A percentile compares a stretch with the other conserved stretches of the same genome.
phyloP scores from a whole-genome alignment of 805 yeast genomes.

The Yamadazyma akitaensis region DNA sequence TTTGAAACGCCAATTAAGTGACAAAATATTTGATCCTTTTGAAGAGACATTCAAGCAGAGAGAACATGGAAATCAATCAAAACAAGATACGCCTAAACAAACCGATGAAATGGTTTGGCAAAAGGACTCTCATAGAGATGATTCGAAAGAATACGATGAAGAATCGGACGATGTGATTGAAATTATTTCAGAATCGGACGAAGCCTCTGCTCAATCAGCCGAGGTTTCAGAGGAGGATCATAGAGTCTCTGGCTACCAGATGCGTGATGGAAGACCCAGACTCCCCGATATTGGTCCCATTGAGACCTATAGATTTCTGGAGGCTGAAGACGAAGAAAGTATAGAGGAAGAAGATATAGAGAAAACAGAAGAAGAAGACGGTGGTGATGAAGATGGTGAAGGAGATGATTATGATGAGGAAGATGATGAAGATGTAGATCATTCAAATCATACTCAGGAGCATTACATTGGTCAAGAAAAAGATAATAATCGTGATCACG shows the following conservation, averaged over 20 bases:
- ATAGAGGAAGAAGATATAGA: slow-evolving; percentile 1
- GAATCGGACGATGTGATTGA: slow-evolving; percentile 10
- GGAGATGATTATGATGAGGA: slow-evolving; percentile 9
- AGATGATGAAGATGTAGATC: background rate
- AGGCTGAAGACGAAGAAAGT: background rate
- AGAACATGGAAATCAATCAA: background rate
- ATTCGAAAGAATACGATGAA: background rate
- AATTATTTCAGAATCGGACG: slow-evolving; percentile 7
- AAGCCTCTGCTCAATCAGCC: background rate
- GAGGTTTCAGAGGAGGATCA: background rate
- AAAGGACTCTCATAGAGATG: background rate
- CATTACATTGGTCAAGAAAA: background rate
- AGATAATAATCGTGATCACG: background rate
- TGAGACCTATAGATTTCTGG: slow-evolving; percentile 1
- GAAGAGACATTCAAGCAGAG: background rate
- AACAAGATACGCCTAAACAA: background rate
- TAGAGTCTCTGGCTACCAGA: background rate
- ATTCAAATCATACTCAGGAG: background rate
- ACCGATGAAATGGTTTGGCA: background rate
- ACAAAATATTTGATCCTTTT: slow-evolving; percentile 11
- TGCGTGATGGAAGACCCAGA: slow-evolving; percentile 1
- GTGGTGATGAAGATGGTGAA: slow-evolving; percentile 8
- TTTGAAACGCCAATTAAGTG: slow-evolving; percentile 21
- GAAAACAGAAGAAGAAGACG: slow-evolving; percentile 4
- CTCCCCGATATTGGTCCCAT: background rate